A percentile compares a stretch with the other conserved stretches of the same genome.
Evolutionary conservation across 2,329 filamentous ascomycete genomes (phyloP).

Genomic region (Nemania abortiva): DNA sequence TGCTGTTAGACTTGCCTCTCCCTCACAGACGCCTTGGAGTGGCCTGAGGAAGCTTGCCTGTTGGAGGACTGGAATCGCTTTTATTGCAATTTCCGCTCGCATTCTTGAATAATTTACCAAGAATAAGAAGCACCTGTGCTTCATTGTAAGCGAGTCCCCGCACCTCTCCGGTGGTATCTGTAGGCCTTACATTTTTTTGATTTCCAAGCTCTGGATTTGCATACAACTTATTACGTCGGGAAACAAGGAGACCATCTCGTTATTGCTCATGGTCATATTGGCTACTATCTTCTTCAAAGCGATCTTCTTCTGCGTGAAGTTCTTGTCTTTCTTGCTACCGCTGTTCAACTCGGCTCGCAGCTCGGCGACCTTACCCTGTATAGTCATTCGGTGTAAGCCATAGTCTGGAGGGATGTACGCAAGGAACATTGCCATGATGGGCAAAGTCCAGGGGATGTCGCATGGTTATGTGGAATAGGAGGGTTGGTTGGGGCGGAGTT

Average conservation of each 20-base stretch:
- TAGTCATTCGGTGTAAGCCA: conserved; percentile 65
- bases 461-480: conserved; percentile 38
- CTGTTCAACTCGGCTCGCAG: conserved; percentile 93
- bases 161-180: background rate
- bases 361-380: conserved; percentile 98
- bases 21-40: background rate
- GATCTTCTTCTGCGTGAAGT: conserved; percentile 93
- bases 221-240: conserved; percentile 96
- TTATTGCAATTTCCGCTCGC: conserved; percentile 93
- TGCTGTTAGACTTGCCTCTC: conserved; percentile 38
- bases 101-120: conserved; percentile 96
- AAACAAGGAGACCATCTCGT: conserved; percentile 98
- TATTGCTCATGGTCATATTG: conserved; percentile 99
- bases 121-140: conserved; percentile 90
- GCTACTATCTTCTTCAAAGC: conserved; percentile 99
- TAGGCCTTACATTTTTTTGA: conserved; percentile 93
- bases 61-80: conserved; percentile 88
- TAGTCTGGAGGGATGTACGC: conserved; percentile 63
- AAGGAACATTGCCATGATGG: conserved; percentile 62
- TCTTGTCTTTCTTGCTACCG: conserved; percentile 98
- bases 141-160: conserved; percentile 32
- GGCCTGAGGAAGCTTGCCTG: conserved; percentile 65
- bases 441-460: conserved; percentile 35
- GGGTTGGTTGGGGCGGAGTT: conserved; percentile 31
- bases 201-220: conserved; percentile 93